Evolutionary conservation across 2,329 filamentous ascomycete species (phyloP), one percentile per base, ranked within the genome.

Genomic region (Phaeosphaeriaceae sp.): DNA sequence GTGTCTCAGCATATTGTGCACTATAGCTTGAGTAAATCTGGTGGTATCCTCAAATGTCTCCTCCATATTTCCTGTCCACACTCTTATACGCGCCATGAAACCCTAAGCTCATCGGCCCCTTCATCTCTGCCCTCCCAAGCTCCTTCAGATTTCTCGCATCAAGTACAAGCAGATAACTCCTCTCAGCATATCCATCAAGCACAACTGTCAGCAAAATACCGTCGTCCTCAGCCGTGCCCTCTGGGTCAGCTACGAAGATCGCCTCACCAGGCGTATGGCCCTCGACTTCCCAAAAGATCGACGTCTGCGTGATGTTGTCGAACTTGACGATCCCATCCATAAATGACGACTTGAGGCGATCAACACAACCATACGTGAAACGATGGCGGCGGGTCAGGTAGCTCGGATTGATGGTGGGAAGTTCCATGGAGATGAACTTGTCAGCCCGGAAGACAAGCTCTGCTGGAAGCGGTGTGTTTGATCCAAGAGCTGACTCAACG

Each of bases 201-300:
- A 91, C 85, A 1, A 91, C 83, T 48, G 80, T 86, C 56, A 91
- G 69, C 20, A 91, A 55, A 1, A 87, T 83, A 0, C 88, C 88
- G 54, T 88, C 86, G 64, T 91, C 89, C 69, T 91, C 88, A 0
- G 78, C 81, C 2, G 67, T 65, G 1, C 75, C 78, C 13, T 78
- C 74, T 0, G 85, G 85, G 31, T 82, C 76, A 1, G 83, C 78
- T 1, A 92, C 81, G 60, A 91, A 92, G 31, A 92, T 86, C 0
- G 89, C 81, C 73, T 92, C 90, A 1, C 89, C 86, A 0, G 90
- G 89, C 0, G 87, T 89, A 66, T 91, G 88, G 0, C 84, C 87
- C 1, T 78, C 71, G 0, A 80, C 79, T 11, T 84, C 80, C 89
- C 89, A 92, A 58, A 84, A 79, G 3, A 84, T 60, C 0, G 81